Evolutionary conservation across 192 early-diverging fungal genomes (phyloP).

Genomic region (Linnemannia exigua): DNA sequence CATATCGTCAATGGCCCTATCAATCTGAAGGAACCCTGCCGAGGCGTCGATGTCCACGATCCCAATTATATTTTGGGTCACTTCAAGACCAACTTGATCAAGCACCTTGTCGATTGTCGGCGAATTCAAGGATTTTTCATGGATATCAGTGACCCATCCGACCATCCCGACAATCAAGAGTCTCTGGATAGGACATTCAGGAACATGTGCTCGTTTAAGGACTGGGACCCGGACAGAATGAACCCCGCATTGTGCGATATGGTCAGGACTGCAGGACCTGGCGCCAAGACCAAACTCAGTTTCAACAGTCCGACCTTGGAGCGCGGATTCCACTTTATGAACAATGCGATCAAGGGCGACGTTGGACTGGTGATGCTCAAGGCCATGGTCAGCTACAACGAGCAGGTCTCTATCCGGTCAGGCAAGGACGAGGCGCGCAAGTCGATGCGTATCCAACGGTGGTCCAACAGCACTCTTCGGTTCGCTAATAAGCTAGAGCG

Average conservation of each 20-base stretch:
- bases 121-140: slow-evolving; percentile 18
- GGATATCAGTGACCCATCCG: slow-evolving; percentile 8
- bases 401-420: neutral
- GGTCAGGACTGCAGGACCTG: slow-evolving; percentile 18
- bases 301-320: slow-evolving; percentile 18
- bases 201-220: neutral
- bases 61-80: slow-evolving; percentile 9
- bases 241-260: slow-evolving; percentile 26
- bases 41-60: neutral
- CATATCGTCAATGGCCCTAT: neutral
- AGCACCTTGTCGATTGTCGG: slow-evolving; percentile 4
- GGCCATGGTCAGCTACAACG: slow-evolving; percentile 18
- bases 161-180: slow-evolving; percentile 3
- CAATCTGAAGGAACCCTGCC: neutral
- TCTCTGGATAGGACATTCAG: slow-evolving; percentile 1
- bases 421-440: slow-evolving; percentile 3
- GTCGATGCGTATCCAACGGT: slow-evolving; percentile 18
- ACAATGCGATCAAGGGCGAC: slow-evolving; percentile 13
- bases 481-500: slow-evolving; percentile 25
- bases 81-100: slow-evolving; percentile 15
- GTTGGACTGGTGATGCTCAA: slow-evolving; percentile 15
- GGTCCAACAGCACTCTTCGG: slow-evolving; percentile 1
- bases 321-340: slow-evolving; percentile 23
- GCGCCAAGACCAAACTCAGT: slow-evolving; percentile 12
- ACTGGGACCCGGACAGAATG: slow-evolving; percentile 16